These are phyloP conservation scores for Phaseolus coccineus DNA, from an alignment of 331 rosid species.

Conservation along the genomic window DNA sequence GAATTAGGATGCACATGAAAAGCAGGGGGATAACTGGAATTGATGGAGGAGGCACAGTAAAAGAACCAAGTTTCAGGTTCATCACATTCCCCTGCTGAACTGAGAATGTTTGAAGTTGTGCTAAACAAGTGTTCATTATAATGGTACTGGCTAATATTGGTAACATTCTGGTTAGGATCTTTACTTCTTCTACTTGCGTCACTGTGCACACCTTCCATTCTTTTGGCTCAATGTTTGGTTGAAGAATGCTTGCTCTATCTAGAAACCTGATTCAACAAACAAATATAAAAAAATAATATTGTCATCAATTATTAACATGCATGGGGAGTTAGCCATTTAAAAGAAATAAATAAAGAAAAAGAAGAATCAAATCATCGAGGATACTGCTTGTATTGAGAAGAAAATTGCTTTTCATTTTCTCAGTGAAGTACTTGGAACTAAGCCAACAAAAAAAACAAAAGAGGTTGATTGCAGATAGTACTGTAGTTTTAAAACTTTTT, in stretches of 20 bases:
- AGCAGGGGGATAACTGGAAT: slow-evolving; percentile 83
- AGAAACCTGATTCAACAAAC: slow-evolving; percentile 65
- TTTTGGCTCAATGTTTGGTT: slow-evolving; percentile 48
- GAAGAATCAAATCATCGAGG: slow-evolving; percentile 26
- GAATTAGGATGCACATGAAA: slow-evolving; percentile 69
- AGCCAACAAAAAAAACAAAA: slow-evolving; percentile 16
- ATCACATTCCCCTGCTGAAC: slow-evolving; percentile 72
- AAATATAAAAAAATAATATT: not conserved
- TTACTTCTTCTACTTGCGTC: slow-evolving; percentile 94
- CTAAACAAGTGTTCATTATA: slow-evolving; percentile 92
- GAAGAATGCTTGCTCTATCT: slow-evolving; percentile 77
- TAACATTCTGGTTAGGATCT: slow-evolving; percentile 81
- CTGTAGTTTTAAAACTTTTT: slow-evolving; percentile 35
- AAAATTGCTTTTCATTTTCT: slow-evolving; percentile 41
- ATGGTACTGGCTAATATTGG: slow-evolving; percentile 88
- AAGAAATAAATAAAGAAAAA: slow-evolving; percentile 7
- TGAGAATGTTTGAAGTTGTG: slow-evolving; percentile 94
- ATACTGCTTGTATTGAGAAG: not conserved
- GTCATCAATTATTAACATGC: slow-evolving; percentile 32
- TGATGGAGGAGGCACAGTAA: slow-evolving; percentile 74
- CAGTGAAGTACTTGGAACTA: slow-evolving; percentile 14
- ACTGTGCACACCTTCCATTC: slow-evolving; percentile 84
- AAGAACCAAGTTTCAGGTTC: slow-evolving; percentile 66
- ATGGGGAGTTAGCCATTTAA: slow-evolving; percentile 1
- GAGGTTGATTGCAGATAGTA: slow-evolving; percentile 26